Percentiles rank a stretch among this genome's conserved stretches.
Conservation (phyloP, 2,329 filamentous ascomycete species). For the Rugonectria rugulosa region DNA sequence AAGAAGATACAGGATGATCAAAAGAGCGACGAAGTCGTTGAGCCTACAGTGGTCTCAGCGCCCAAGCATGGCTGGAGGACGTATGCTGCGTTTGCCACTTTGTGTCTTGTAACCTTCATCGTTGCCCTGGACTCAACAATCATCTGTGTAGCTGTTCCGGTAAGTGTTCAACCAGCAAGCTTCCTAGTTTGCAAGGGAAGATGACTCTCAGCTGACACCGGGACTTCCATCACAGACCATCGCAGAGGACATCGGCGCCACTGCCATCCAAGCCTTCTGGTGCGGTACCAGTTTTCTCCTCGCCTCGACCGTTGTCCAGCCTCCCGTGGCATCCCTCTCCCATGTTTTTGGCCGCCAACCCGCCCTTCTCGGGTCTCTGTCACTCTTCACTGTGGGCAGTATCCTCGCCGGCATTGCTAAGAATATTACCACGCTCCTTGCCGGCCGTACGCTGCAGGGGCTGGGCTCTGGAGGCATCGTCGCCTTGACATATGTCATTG, state of each 20-base stretch:
- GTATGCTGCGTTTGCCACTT: conserved; percentile 34
- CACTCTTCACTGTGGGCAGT: conserved; percentile 29
- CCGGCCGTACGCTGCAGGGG: conserved; percentile 60
- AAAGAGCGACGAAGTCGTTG: neutral
- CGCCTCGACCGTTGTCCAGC: conserved; percentile 34
- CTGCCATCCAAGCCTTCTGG: conserved; percentile 36
- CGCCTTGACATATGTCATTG: conserved; percentile 53
- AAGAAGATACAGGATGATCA: neutral
- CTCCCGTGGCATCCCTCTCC: conserved; percentile 34
- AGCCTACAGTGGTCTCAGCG: conserved; percentile 6
- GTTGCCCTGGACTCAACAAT: conserved; percentile 37
- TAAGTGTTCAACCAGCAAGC: neutral
- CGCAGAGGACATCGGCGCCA: conserved; percentile 32
- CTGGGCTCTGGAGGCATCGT: conserved; percentile 60
- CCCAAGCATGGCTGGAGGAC: conserved; percentile 22
- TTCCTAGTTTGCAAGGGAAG: fast-evolving
- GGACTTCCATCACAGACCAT: conserved; percentile 24
- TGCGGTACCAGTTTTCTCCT: conserved; percentile 36
- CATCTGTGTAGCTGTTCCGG: conserved; percentile 33
- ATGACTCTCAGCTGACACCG: neutral
- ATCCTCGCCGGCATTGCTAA: conserved; percentile 33
- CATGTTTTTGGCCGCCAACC: conserved; percentile 35
- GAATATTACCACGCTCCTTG: conserved; percentile 45
- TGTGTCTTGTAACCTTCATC: conserved; percentile 35
- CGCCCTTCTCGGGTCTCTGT: conserved; percentile 28